These are phyloP conservation scores for Entomortierella beljakovae DNA, from an alignment of 192 early-diverging fungal species.

Conservation along the genomic window DNA sequence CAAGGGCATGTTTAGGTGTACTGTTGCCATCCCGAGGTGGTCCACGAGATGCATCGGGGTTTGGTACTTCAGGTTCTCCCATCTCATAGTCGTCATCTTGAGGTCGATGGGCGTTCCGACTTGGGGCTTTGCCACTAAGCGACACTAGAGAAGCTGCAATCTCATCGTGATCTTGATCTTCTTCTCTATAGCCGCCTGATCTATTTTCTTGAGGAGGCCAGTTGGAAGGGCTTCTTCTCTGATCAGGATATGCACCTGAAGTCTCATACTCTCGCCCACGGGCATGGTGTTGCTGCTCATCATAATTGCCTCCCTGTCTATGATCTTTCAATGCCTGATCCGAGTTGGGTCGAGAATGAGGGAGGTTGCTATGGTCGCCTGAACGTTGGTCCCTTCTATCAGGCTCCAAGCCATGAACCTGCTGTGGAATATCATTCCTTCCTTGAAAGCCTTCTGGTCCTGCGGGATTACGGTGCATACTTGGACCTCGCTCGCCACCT, in stretches of 20 bases:
- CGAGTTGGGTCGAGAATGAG: neutral
- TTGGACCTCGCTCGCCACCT: slow-evolving; percentile 1
- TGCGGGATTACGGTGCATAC: slow-evolving; percentile 1
- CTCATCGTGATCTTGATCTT: slow-evolving; percentile 46
- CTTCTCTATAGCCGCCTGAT: slow-evolving; percentile 5
- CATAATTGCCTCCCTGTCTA: slow-evolving; percentile 16
- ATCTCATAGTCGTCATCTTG: slow-evolving; percentile 55
- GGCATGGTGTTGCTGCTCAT: slow-evolving; percentile 12
- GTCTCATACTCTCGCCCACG: slow-evolving; percentile 1
- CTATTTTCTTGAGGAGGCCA: slow-evolving; percentile 21
- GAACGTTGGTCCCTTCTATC: slow-evolving; percentile 15
- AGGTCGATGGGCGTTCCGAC: slow-evolving; percentile 1
- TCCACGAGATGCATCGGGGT: neutral
- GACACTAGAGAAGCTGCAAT: slow-evolving; percentile 51
- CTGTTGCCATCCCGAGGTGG: neutral
- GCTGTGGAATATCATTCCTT: slow-evolving; percentile 1
- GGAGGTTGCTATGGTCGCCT: slow-evolving; percentile 3
- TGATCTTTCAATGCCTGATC: slow-evolving; percentile 15
- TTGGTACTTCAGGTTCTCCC: slow-evolving; percentile 17
- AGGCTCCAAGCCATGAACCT: neutral
- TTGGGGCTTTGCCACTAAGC: slow-evolving; percentile 36
- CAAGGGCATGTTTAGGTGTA: neutral
- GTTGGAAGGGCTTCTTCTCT: slow-evolving; percentile 1
- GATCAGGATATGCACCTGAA: neutral
- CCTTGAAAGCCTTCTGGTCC: slow-evolving; percentile 11